A percentile compares a stretch with the other conserved stretches of the same genome.
Conservation (phyloP, 192 early-diverging fungal species). For the Podila clonocystis region DNA sequence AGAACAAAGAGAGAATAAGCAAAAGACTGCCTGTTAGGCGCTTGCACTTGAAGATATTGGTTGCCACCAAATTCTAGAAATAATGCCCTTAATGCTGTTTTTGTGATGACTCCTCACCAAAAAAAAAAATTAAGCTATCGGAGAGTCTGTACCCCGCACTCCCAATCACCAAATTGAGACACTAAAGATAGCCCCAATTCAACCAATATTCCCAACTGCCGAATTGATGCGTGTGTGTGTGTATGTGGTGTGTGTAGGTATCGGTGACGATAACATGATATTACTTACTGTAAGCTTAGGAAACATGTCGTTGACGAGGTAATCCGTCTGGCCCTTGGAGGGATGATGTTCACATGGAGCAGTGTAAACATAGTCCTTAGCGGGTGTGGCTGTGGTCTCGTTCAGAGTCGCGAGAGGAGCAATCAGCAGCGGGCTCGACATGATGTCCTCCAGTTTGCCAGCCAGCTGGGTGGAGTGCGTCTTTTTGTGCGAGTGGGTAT, state of each 20-base stretch:
- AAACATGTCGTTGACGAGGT: constrained; percentile 54
- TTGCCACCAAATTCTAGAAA: no score
- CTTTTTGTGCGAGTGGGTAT: constrained; percentile 28
- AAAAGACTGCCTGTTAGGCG: not conserved
- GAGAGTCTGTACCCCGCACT: not conserved
- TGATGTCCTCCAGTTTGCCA: constrained; percentile 44
- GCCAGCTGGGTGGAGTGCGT: constrained; percentile 39
- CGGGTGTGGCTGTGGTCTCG: not conserved
- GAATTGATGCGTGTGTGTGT: no score
- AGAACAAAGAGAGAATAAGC: not conserved
- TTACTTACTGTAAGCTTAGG: constrained; percentile 49
- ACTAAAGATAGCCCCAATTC: not conserved
- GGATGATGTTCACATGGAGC: constrained; percentile 51
- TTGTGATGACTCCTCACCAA: constrained; percentile 2
- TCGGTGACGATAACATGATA: not conserved
- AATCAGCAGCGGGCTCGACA: constrained; percentile 44
- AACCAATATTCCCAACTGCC: no score
- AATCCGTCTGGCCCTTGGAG: constrained; percentile 43
- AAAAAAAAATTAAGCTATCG: not conserved
- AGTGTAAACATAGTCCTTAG: constrained; percentile 43
- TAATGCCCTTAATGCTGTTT: no score
- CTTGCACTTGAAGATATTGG: not conserved
- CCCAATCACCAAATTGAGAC: not conserved
- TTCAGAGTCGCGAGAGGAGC: constrained; percentile 6
- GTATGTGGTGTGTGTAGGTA: not conserved